Evolutionary conservation across 129 eudicot genomes (phyloP), one percentile per base, ranked within the genome.

Genomic region (Logfia minima): DNA sequence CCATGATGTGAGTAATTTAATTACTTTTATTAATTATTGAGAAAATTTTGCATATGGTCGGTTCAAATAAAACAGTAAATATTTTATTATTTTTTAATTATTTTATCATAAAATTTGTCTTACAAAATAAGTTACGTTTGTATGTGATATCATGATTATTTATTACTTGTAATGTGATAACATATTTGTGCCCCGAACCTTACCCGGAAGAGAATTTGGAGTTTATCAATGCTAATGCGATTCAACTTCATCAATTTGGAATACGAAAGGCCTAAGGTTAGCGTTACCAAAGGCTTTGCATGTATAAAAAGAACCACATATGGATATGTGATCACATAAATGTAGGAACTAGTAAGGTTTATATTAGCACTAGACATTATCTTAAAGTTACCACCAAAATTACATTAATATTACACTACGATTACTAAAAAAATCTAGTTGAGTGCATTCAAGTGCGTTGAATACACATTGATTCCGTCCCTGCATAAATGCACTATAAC

Each of bases 101-200:
- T 69, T 73, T 19, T 9, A 6, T 19, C 16, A 10, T 7, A 69
- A 43, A 11, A 0, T 59, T 21, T 7, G 24, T 18, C 19, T 58
- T 19, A n/a, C 23, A 2, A 19, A 2, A 19, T 19, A 2, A 39
- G 1, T 37, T 2, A 37, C 10, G 0, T 37, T 3, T 37, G 1
- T 8, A 37, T 10, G 11, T 24, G 68, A 32, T 72, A 58, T 22
- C 22, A 29, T 59, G 56, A 28, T 65, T 65, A 18, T 31, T 31
- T 13, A 66, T n/a, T 65, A 26, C 14, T 66, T 61, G 43, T 61
- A 31, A 21, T 53, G 81, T 41, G 59, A 43, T 4, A 0, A 77
- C 91, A 74, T 89, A 84, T 74, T 59, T 89, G 58, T 89, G 91
- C 69, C 83, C 82, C 18, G 91, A 89, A 67, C 88, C 90, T 21